Conservation (phyloP, 1,139 yeast genomes). For the Yamadazyma epiphylla region DNA sequence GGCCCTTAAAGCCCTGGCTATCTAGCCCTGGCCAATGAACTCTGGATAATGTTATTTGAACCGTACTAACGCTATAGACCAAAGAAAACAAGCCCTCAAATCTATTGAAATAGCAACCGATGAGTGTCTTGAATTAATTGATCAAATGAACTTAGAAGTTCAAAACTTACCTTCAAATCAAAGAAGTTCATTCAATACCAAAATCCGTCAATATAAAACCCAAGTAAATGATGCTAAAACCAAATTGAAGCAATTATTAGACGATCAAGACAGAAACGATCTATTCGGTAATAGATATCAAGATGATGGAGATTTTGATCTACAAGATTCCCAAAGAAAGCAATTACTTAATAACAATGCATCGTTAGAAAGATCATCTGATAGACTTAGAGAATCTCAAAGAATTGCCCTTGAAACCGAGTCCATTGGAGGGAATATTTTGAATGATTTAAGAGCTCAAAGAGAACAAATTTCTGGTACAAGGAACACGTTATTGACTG, state of each 20-base stretch:
- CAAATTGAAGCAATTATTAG: slow-evolving; percentile 48
- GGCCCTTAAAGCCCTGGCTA: too few species aligned
- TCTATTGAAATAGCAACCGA: slow-evolving; percentile 60
- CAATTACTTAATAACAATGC: slow-evolving; percentile 77
- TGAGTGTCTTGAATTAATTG: slow-evolving; percentile 70
- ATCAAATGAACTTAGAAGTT: slow-evolving; percentile 77
- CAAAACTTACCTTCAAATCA: slow-evolving; percentile 73
- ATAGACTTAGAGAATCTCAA: slow-evolving; percentile 82
- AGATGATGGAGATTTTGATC: slow-evolving; percentile 21
- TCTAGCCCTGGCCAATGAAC: too few species aligned
- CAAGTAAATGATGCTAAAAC: slow-evolving; percentile 59
- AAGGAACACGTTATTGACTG: slow-evolving; percentile 79
- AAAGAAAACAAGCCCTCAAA: slow-evolving; percentile 48
- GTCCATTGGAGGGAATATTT: slow-evolving; percentile 82
- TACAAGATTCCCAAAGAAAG: slow-evolving; percentile 71
- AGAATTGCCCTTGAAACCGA: slow-evolving; percentile 93
- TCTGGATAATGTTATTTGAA: too few species aligned
- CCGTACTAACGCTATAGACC: slow-evolving; percentile 30
- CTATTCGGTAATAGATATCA: slow-evolving; percentile 59
- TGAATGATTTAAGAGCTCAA: slow-evolving; percentile 86
- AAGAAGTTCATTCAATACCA: slow-evolving; percentile 65
- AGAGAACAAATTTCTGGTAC: slow-evolving; percentile 87
- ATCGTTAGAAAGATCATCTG: slow-evolving; percentile 77
- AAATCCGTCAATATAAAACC: slow-evolving; percentile 61
- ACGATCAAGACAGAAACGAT: slow-evolving; percentile 62